A percentile compares a stretch with the other conserved stretches of the same genome.
These are phyloP conservation scores for Curvularia spicifera DNA, from an alignment of 2,329 filamentous ascomycete species.

Conservation along the genomic window DNA sequence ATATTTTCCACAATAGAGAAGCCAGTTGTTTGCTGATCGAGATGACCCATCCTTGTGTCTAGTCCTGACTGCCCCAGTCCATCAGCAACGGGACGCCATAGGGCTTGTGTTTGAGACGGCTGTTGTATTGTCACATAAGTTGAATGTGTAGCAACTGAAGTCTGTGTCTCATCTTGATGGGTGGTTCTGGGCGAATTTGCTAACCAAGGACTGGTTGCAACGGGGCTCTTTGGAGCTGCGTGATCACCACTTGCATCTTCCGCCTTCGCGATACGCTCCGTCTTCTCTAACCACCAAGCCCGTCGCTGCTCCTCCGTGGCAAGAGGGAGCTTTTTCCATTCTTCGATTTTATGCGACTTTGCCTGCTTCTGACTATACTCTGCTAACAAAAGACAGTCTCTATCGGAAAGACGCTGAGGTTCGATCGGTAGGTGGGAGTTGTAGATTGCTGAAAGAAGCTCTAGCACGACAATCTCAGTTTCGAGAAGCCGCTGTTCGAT, in stretches of 20 bases:
- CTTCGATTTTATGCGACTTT: slow-evolving; percentile 29
- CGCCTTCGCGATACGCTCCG: slow-evolving; percentile 1
- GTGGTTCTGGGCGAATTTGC: slow-evolving; percentile 4
- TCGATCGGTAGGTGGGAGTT: slow-evolving; percentile 17
- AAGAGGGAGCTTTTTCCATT: slow-evolving; percentile 30
- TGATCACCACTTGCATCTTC: not conserved
- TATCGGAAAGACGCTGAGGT: slow-evolving; percentile 13
- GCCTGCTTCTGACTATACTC: slow-evolving; percentile 24
- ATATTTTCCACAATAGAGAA: not conserved
- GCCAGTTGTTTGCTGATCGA: not conserved
- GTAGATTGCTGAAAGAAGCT: slow-evolving; percentile 26
- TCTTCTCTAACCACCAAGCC: slow-evolving; percentile 24
- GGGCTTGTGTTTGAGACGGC: not conserved
- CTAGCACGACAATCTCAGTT: slow-evolving; percentile 29
- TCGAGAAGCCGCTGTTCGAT: slow-evolving; percentile 33
- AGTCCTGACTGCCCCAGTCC: not conserved
- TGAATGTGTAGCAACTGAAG: not conserved
- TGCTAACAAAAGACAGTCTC: slow-evolving; percentile 13
- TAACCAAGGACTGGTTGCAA: slow-evolving; percentile 9
- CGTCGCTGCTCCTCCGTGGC: slow-evolving; percentile 18
- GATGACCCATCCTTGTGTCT: not conserved
- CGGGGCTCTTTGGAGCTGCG: not conserved
- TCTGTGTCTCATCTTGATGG: slow-evolving; percentile 11
- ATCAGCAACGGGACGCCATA: slow-evolving; percentile 9
- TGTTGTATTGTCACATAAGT: not conserved